These are phyloP conservation scores for Erodium chrysanthum DNA, from an alignment of 441 rosid genomes.

Conservation along the genomic window DNA sequence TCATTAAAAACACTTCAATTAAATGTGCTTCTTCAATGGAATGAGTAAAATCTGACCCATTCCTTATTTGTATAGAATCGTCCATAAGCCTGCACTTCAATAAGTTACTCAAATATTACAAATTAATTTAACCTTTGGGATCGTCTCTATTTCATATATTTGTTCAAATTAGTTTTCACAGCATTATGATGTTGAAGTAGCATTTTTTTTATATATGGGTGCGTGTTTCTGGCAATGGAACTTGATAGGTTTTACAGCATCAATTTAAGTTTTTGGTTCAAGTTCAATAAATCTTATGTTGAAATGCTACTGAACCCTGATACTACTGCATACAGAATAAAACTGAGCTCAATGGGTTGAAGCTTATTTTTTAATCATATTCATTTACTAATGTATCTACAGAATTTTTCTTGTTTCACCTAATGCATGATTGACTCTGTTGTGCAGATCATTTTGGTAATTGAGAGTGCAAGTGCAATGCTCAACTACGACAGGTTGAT, in stretches of 20 bases:
- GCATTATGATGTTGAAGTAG: not conserved
- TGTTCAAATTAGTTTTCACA: not conserved
- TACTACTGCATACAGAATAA: too few species aligned
- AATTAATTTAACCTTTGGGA: not conserved
- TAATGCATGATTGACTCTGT: constrained; percentile 6
- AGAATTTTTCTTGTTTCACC: not conserved
- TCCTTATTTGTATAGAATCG: not conserved
- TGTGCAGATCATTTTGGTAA: constrained; percentile 67
- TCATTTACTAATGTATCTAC: not conserved
- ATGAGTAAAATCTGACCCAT: too few species aligned
- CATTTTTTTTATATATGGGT: not conserved
- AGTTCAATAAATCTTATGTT: not conserved
- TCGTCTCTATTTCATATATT: not conserved
- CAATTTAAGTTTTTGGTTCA: not conserved
- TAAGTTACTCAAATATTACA: not conserved
- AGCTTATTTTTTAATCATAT: not conserved
- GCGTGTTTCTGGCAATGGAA: not conserved
- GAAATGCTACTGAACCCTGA: too few species aligned
- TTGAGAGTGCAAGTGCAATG: constrained; percentile 72
- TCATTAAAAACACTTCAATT: too few species aligned
- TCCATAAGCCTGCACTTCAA: not conserved
- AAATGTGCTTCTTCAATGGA: too few species aligned
- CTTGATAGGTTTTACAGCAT: not conserved
- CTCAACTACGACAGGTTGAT: constrained; percentile 73
- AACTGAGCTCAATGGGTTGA: not conserved